Percentiles rank a stretch among this genome's conserved stretches.
Evolutionary conservation across 495 filamentous ascomycete species (phyloP).

Genomic region (Penicillium paxilli): DNA sequence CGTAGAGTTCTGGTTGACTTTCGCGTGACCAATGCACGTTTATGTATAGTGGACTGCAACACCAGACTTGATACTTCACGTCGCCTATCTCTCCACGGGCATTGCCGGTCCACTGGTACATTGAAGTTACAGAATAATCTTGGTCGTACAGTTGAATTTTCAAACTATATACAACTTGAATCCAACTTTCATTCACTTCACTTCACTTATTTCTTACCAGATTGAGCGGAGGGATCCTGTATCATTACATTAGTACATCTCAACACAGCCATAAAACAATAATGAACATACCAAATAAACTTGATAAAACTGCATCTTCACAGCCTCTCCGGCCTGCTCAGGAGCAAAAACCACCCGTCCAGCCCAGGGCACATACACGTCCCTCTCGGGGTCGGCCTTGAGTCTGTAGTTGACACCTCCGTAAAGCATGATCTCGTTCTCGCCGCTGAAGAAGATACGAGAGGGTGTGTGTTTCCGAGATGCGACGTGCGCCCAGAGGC

Average conservation of each 20-base stretch:
- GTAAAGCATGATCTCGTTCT: conserved; percentile 61
- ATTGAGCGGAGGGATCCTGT: neutral
- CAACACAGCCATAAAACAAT: conserved; percentile 13
- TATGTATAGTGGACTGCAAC: too few species aligned
- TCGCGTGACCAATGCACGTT: too few species aligned
- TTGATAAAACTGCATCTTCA: conserved; percentile 65
- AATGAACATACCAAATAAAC: conserved; percentile 58
- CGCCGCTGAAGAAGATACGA: conserved; percentile 55
- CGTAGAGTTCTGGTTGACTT: too few species aligned
- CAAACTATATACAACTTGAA: too few species aligned
- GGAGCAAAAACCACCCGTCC: conserved; percentile 52
- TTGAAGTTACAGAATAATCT: too few species aligned
- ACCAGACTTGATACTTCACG: too few species aligned
- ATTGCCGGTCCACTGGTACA: too few species aligned
- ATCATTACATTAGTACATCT: conserved; percentile 3
- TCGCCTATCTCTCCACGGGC: too few species aligned
- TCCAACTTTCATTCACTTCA: too few species aligned
- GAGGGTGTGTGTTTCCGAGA: conserved; percentile 48
- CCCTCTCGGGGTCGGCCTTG: conserved; percentile 46
- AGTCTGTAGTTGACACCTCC: conserved; percentile 58
- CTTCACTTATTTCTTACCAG: neutral
- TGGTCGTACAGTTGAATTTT: too few species aligned
- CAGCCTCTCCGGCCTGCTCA: conserved; percentile 36
- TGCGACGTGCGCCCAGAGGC: conserved; percentile 58
- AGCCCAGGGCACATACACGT: conserved; percentile 53